A percentile compares a stretch with the other conserved stretches of the same genome.
phyloP scores from a whole-genome alignment of 2,329 filamentous ascomycete species.

The Arthrobotrys sphaeroides region DNA sequence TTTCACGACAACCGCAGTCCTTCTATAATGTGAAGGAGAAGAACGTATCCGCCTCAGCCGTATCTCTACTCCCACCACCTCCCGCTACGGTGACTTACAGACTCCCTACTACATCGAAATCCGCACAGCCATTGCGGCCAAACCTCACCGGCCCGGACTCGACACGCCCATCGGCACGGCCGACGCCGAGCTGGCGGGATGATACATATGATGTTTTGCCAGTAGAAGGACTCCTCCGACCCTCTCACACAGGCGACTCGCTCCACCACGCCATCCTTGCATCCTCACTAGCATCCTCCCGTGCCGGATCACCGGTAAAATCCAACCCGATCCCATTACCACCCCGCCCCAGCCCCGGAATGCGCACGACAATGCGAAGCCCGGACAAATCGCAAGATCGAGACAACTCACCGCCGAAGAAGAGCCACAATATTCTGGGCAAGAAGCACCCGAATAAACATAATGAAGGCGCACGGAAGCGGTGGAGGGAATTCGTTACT shows the following conservation, averaged over 20 bases:
- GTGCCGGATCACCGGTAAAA: constrained; percentile 44
- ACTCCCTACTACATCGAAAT: constrained; percentile 10
- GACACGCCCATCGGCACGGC: constrained; percentile 8
- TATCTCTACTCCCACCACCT: not conserved
- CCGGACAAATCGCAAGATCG: constrained; percentile 30
- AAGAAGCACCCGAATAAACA: constrained; percentile 77
- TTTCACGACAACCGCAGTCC: constrained; percentile 27
- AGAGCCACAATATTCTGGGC: constrained; percentile 63
- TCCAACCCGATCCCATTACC: constrained; percentile 46
- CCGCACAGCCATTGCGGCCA: constrained; percentile 6
- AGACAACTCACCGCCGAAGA: constrained; percentile 32
- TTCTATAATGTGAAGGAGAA: constrained; percentile 31
- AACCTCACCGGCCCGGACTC: constrained; percentile 42
- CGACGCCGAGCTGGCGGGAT: constrained; percentile 39
- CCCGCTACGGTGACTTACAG: constrained; percentile 7
- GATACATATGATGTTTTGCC: constrained; percentile 17
- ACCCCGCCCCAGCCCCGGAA: constrained; percentile 13
- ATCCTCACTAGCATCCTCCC: constrained; percentile 46
- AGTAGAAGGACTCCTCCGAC: constrained; percentile 28
- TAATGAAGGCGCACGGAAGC: constrained; percentile 76
- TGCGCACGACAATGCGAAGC: constrained; percentile 48
- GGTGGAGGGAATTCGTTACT: constrained; percentile 80
- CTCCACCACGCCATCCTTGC: constrained; percentile 32
- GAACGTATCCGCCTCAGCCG: constrained; percentile 22
- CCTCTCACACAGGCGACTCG: constrained; percentile 42